Conservation (phyloP, 805 yeast genomes). For the Kodamaea kaohsiungensis region DNA sequence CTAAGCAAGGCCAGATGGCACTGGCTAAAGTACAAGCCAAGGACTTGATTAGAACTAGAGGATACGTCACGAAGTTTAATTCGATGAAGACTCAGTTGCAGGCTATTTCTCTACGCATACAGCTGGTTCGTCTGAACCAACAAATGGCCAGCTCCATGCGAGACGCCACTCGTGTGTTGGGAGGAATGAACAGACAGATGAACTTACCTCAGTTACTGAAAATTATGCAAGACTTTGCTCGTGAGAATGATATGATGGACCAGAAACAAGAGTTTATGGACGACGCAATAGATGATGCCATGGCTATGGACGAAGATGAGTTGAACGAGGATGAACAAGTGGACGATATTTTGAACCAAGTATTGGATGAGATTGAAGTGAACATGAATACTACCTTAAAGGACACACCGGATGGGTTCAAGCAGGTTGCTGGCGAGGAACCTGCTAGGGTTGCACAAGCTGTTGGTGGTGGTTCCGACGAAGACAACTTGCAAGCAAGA, state of each 20-base stretch:
- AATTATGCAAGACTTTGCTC: slow-evolving; percentile 94
- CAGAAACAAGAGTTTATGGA: slow-evolving; percentile 99
- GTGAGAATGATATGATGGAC: slow-evolving; percentile 94
- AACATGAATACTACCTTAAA: slow-evolving; percentile 59
- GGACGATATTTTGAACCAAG: slow-evolving; percentile 88
- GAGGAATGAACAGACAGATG: slow-evolving; percentile 87
- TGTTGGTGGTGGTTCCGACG: slow-evolving; percentile 50
- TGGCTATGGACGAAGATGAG: slow-evolving; percentile 77
- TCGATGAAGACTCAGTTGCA: slow-evolving; percentile 94
- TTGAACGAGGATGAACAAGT: slow-evolving; percentile 85
- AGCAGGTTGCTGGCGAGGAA: slow-evolving; percentile 34
- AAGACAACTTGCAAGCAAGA: slow-evolving; percentile 88
- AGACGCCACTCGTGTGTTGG: slow-evolving; percentile 83
- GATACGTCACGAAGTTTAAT: slow-evolving; percentile 82
- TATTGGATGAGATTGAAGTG: slow-evolving; percentile 94
- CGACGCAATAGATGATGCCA: slow-evolving; percentile 94
- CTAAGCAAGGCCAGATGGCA: slow-evolving; percentile 83
- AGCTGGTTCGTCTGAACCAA: slow-evolving; percentile 88
- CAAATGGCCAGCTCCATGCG: slow-evolving; percentile 95
- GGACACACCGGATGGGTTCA: slow-evolving; percentile 44
- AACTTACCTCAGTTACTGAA: slow-evolving; percentile 85
- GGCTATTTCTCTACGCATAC: slow-evolving; percentile 89
- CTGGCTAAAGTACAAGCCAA: slow-evolving; percentile 95
- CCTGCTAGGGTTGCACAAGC: slow-evolving; percentile 53
- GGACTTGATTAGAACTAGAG: slow-evolving; percentile 87